Evolutionary conservation across 2,329 filamentous ascomycete species (phyloP).

Genomic region (Hansfordia pulvinata): DNA sequence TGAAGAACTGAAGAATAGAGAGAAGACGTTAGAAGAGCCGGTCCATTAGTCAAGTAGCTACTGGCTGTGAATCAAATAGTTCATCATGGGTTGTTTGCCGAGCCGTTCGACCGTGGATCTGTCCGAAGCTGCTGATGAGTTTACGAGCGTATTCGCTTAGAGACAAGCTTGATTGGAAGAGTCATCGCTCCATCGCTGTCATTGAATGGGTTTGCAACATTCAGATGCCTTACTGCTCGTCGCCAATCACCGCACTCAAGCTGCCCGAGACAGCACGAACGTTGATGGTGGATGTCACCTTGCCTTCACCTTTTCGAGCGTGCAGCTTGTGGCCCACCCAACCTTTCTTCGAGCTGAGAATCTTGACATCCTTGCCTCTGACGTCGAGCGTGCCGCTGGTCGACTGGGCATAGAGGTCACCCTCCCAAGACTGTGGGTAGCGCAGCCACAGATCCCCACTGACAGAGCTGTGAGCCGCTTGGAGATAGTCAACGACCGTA

Average conservation of each 20-base stretch:
- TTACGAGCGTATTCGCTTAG: too few relatives aligned
- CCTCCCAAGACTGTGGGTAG: constrained; percentile 37
- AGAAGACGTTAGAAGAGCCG: too few relatives aligned
- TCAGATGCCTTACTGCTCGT: too few relatives aligned
- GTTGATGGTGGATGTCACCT: constrained; percentile 16
- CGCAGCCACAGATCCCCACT: constrained; percentile 26
- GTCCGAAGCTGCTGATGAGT: too few relatives aligned
- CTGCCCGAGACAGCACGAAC: constrained; percentile 17
- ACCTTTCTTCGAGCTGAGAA: constrained; percentile 17
- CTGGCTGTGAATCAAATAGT: too few relatives aligned
- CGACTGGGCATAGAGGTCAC: constrained; percentile 23
- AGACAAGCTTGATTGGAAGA: too few relatives aligned
- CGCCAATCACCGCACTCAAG: constrained; percentile 13
- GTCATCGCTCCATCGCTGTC: too few relatives aligned
- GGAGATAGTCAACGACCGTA: constrained; percentile 22
- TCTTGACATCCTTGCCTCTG: constrained; percentile 26
- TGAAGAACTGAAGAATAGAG: too few relatives aligned
- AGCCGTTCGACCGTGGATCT: too few relatives aligned
- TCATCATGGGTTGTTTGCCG: too few relatives aligned
- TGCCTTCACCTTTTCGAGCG: constrained; percentile 27
- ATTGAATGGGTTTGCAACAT: too few relatives aligned
- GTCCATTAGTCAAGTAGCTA: too few relatives aligned
- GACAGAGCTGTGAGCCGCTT: constrained; percentile 26
- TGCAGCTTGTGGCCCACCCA: constrained; percentile 18
- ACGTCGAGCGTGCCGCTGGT: constrained; percentile 25